Evolutionary conservation across 208 protist species (phyloP), one percentile per base, ranked within the genome.

Genomic region (Leishmania mexicana): DNA sequence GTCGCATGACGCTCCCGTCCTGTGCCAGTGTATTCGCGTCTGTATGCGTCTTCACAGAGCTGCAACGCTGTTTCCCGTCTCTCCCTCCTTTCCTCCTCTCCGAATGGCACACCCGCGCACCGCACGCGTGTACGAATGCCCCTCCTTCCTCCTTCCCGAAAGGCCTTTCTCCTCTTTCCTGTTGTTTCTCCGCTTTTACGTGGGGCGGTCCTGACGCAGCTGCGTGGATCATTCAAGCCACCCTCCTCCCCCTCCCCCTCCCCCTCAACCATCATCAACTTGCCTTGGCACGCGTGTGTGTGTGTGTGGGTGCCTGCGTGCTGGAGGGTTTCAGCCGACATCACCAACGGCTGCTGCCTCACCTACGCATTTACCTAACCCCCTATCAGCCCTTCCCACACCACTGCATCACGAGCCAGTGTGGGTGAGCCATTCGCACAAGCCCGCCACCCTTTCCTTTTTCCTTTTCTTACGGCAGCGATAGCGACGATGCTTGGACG

Each of bases 401-500:
- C 31, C 31, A 68, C 62, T 68, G 8, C 31, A 31, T 68, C 15
- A 40, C 28, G 15, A 17, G 45, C 24, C 21, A 47, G 40, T 6
- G 70, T 21, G 28, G 47, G 28, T 13, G 51, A 53, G 24, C 8
- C 70, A 53, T 53, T 45, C 19, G 24, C 28, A 19, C 3, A 31
- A 7, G 8, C 31, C 31, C 11, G 1, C 70, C 3, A 2, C 11
- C 1, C 11, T 15, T 6, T 3, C 13, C 45, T 35, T 74, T 17
- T 53, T 45, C 38, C 19, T 47, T 74, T n/a, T 53, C 35, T 21
- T 53, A 31, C 42, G 45, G 45, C 42, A 53, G 45, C 35, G 70
- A 51, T 74, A 51, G 21, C 5, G 24, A 78, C 7, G 6, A 97
- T 97, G 94, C 90, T 96, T 79, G 86, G 86, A 38, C 88, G 94